Evolutionary conservation across 208 protist genomes (phyloP), one percentile per base, ranked within the genome.

Genomic region (Crithidia fasciculata): DNA sequence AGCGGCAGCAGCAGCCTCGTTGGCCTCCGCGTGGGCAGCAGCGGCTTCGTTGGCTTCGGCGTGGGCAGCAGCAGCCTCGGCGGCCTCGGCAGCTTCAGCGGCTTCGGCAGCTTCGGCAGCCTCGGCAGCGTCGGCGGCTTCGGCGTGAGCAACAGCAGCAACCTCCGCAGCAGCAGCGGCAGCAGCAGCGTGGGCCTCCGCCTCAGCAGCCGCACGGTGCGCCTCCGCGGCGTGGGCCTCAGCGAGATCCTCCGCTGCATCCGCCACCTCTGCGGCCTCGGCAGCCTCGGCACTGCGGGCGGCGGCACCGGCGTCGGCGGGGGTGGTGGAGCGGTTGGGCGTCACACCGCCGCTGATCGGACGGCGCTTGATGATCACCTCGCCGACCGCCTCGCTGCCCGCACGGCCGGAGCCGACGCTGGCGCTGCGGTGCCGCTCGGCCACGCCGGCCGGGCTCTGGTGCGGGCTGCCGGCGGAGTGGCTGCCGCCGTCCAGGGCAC

Each of bases 311-410:
- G 73, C n/a, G 56, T 58, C n/a, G 13, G 56, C 59, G 0, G 45
- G 47, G 10, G 79, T 56, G 69, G 54, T 54, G 43, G 67, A 64
- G 56, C 56, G 63, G 63, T 62, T 58, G 7, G 56, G 64, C n/a
- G 55, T 72, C 9, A 41, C 40, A 19, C 49, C 13, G 15, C 65
- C 66, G 67, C n/a, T 69, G n/a, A 4, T 73, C 16, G 47, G 66
- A 28, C 60, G 64, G 3, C 47, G 65, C 66, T 82, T 74, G 18
- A 71, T 50, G 45, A 74, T 65, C 13, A 55, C 28, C 19, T 63
- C 61, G n/a, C 44, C 62, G 3, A 47, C 12, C 0, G 16, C 6
- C 45, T 54, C 62, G 57, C 40, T 71, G 37, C 57, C 54, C 4
- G 57, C 67, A 19, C 44, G 50, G 63, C 19, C 39, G 36, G 62